Evolutionary conservation across 805 yeast species (phyloP), one percentile per base, ranked within the genome.

Genomic region (Yamadazyma takamatsuzukensis): DNA sequence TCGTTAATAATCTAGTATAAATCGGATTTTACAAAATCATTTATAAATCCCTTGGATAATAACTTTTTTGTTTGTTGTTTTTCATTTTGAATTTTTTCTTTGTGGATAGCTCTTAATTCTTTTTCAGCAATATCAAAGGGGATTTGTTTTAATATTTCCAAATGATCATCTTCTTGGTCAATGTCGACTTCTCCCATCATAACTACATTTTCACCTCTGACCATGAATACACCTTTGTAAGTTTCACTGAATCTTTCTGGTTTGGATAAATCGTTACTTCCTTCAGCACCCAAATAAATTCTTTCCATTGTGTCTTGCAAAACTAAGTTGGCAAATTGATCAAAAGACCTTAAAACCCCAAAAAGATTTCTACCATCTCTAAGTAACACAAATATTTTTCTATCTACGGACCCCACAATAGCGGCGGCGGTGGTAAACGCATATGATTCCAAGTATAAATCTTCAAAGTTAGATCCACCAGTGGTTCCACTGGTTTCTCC

Each of bases 181-280:
- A 87, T 83, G 57, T 89, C 96, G 41, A 90, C 74, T 56, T 90
- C 97, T 14, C 97, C 98, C 54, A 93, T 57, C 78, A 89, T 76
- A 7, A 89, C 93, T 6, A 93, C 93, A 49, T 90, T 90, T 58
- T 93, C 98, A 41, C 98, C 98, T 61, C 98, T 82, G 25, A 93
- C 81, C 64, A 93, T 74, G 53, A 80, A 81, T 31, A 86, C 84
- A 7, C 96, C 96, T 33, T 83, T 73, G 31, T 70, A 69, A n/a
- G 64, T 67, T 55, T 90, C 96, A 6, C 84, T 95, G 53, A 79
- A 90, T 41, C 72, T 52, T 25, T 63, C 65, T 3, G 56, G 57
- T 25, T 42, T 35, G 12, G 22, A 18, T 17, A 42, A 31, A 29
- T 64, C 61, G 11, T 70, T 76, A 12, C 69, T 54, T 13, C 43